Percentiles rank a stretch among this genome's conserved stretches.
Evolutionary conservation across 2,329 filamentous ascomycete species (phyloP).

Genomic region (Colletotrichum echinochloae): DNA sequence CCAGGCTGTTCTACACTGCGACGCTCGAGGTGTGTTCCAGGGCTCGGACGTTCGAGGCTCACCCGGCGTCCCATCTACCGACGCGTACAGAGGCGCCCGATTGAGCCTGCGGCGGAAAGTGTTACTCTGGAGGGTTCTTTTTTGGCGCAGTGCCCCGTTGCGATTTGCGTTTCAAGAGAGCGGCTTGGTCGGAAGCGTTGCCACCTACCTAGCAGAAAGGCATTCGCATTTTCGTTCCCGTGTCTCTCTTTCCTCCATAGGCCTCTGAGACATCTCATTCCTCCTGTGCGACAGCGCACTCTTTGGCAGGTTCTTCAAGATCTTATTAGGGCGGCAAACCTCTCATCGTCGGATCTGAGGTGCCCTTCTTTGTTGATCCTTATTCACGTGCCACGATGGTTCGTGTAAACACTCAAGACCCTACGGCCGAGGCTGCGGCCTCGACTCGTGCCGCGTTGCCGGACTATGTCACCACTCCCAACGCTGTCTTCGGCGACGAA

Average conservation of each 20-base stretch:
- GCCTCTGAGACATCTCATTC: constrained; percentile 27
- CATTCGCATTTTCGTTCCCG: constrained; percentile 11
- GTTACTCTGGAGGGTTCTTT: constrained; percentile 6
- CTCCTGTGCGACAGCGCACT: constrained; percentile 6
- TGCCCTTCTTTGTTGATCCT: neutral
- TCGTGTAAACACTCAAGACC: constrained; percentile 25
- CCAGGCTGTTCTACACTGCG: constrained; percentile 24
- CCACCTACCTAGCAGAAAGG: constrained; percentile 8
- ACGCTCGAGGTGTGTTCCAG: neutral
- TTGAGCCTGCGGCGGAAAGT: constrained; percentile 7
- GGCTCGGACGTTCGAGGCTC: constrained; percentile 14
- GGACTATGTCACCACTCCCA: constrained; percentile 34
- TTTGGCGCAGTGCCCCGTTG: constrained; percentile 2
- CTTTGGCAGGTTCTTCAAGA: neutral
- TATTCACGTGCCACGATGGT: constrained; percentile 30
- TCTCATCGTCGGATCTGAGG: neutral
- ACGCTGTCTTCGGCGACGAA: constrained; percentile 33
- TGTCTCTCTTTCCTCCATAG: constrained; percentile 28
- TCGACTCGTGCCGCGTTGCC: constrained; percentile 10
- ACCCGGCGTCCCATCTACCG: constrained; percentile 5
- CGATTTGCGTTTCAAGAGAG: constrained; percentile 27
- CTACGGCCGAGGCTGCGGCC: constrained; percentile 5
- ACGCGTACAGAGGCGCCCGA: neutral
- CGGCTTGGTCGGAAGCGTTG: neutral
- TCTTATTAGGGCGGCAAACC: constrained; percentile 17